Evolutionary conservation across 1,139 yeast species (phyloP).

Genomic region (Saccharomyces hybrid): DNA sequence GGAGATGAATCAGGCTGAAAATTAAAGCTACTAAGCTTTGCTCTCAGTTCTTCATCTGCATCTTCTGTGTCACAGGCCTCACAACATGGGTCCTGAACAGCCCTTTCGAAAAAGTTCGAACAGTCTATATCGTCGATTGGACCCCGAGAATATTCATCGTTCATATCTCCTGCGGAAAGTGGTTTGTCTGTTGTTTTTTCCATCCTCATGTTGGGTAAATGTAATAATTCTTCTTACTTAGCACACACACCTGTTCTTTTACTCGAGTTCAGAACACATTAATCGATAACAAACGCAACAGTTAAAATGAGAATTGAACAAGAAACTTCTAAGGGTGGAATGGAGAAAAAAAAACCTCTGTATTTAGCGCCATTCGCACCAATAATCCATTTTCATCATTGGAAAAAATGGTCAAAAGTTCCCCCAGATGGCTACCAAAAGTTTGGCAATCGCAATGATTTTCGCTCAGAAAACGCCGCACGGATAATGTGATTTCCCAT

Average conservation of each 20-base stretch:
- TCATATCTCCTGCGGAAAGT: background rate
- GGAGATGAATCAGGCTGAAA: background rate
- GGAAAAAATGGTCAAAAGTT: background rate
- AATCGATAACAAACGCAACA: background rate
- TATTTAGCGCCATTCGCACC: background rate
- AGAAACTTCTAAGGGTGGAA: background rate
- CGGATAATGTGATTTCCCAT: background rate
- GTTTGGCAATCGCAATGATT: background rate
- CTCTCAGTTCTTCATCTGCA: background rate
- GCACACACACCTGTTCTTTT: background rate
- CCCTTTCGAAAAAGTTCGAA: conserved; percentile 2
- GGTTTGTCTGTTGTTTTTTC: background rate
- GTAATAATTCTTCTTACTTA: background rate
- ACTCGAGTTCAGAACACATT: background rate
- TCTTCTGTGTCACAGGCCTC: background rate
- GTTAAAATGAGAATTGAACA: background rate
- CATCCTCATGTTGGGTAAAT: background rate
- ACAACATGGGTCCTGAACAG: conserved; percentile 6
- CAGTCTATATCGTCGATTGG: background rate
- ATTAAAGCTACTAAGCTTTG: background rate
- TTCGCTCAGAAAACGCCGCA: background rate
- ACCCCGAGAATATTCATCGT: background rate
- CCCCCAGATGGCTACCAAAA: background rate
- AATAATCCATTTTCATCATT: background rate
- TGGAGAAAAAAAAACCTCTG: background rate